A percentile compares a stretch with the other conserved stretches of the same genome.
Conservation (phyloP, 257 asterid species). For the Eustoma russellianum region DNA sequence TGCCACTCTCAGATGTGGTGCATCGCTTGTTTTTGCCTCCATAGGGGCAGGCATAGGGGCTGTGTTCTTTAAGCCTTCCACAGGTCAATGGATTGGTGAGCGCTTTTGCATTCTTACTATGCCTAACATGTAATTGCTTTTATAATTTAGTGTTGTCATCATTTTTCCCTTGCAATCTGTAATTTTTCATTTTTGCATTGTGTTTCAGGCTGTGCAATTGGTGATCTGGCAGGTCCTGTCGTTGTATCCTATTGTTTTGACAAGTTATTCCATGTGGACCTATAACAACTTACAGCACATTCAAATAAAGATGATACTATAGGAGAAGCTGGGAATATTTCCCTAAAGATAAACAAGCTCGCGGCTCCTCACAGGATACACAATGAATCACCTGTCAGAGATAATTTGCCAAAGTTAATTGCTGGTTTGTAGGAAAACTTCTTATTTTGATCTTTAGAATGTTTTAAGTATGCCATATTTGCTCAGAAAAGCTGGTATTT, state of each 20-base stretch:
- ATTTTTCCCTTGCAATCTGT: not conserved
- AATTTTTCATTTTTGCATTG: not conserved
- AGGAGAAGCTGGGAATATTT: not conserved
- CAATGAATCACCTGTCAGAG: too few relatives aligned
- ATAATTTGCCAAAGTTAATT: too few relatives aligned
- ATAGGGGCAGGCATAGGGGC: slow-evolving; percentile 91
- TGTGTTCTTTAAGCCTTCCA: slow-evolving; percentile 45
- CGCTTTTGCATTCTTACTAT: not conserved
- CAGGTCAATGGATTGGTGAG: slow-evolving; percentile 95
- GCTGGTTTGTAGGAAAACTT: too few relatives aligned
- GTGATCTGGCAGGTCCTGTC: slow-evolving; percentile 78
- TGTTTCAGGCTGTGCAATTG: slow-evolving; percentile 62
- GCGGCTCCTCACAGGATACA: too few relatives aligned
- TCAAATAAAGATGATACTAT: not conserved
- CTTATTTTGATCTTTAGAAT: too few relatives aligned
- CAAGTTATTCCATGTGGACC: slow-evolving; percentile 27
- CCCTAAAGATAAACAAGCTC: too few relatives aligned
- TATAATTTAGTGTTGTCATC: not conserved
- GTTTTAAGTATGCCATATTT: too few relatives aligned
- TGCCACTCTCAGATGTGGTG: slow-evolving; percentile 48
- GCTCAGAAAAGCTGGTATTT: too few relatives aligned
- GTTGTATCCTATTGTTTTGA: slow-evolving; percentile 43
- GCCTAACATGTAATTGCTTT: not conserved
- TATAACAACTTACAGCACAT: slow-evolving; percentile 14
- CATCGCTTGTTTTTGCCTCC: slow-evolving; percentile 73